phyloP scores from a whole-genome alignment of 495 filamentous ascomycete species.

The Barbatosphaeria neglecta region DNA sequence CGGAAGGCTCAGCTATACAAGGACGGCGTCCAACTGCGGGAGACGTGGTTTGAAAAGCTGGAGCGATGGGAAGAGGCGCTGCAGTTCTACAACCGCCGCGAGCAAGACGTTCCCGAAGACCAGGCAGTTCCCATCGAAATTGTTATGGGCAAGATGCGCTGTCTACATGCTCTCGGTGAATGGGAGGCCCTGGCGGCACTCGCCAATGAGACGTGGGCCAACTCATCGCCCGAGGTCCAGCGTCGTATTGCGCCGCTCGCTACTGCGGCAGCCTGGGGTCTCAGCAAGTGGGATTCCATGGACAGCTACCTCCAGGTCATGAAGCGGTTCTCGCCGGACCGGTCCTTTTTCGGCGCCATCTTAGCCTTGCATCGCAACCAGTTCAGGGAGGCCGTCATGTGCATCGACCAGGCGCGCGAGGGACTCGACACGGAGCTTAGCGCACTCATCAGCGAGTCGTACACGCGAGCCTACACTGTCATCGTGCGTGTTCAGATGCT shows the following conservation, averaged over 20 bases:
- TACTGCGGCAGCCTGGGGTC: conserved; percentile 93
- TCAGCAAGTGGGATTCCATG: conserved; percentile 95
- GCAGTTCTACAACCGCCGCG: conserved; percentile 71
- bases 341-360: conserved; percentile 95
- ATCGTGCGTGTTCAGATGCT: conserved; percentile 98
- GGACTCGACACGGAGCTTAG: conserved; percentile 91
- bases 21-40: conserved; percentile 79
- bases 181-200: conserved; percentile 86
- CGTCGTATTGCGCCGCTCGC: conserved; percentile 82
- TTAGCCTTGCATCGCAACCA: conserved; percentile 88
- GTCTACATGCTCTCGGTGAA: conserved; percentile 90
- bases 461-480: conserved; percentile 89
- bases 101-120: conserved; percentile 51
- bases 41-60: conserved; percentile 98
- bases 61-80: conserved; percentile 98
- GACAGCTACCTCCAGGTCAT: conserved; percentile 90
- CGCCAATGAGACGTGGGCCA: conserved; percentile 85
- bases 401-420: conserved; percentile 84
- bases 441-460: conserved; percentile 88
- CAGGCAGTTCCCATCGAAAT: conserved; percentile 66
- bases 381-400: conserved; percentile 72
- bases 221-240: conserved; percentile 72
- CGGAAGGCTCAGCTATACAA: conserved; percentile 88
- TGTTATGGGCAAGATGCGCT: conserved; percentile 99
- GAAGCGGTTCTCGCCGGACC: conserved; percentile 83